Base-by-base conservation (phyloP, 208 protist genomes). In the Trypanosomatidae sp. region DNA sequence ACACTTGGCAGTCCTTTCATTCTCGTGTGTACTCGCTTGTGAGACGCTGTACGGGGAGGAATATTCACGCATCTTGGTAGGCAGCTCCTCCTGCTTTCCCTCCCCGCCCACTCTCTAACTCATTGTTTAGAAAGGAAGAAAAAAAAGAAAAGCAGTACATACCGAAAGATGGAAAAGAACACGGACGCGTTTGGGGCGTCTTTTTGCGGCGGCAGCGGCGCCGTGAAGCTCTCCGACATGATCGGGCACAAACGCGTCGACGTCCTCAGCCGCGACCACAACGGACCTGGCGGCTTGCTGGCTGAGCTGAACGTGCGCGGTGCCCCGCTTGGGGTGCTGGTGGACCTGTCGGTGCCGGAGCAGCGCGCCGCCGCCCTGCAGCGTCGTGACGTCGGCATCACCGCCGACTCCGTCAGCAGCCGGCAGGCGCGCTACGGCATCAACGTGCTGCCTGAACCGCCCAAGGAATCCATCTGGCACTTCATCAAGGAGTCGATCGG, bases 401-500 rank as follows among this genome's bases (percentile, higher is more conserved):
- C 74, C 2, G 77, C 62, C 8, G 33, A 49, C 73, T 81, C 84
- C 60, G 82, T 91, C 25, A 15, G 53, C 1, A 60, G 72, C 33
- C 87, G 92, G 12, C 77, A 84, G 47, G 30, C 58, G 13, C 71
- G 67, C 19, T 91, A 92, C 82, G 93, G 93, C 47, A 81, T 69
- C 7, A 97, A 97, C 69, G 52, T 76, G 15, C 64, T 97, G n/a
- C 83, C 86, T 2, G 73, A 69, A 36, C 73, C 73, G 5, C 82
- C 78, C 5, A 72, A 73, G 50, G 73, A 91, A 43, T 90, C 71
- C 58, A 80, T 97, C 13, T 91, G 76, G 78, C 58, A 86, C 52
- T 93, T 95, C 52, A 68, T 89, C 15, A 83, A 83, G n/a, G 89
- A 91, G 41, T 84, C 89, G n/a, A 85, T 95, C 13, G 69, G 82